phyloP scores from a whole-genome alignment of 176 grass and related monocot genomes.

The Eragrostis curvula region DNA sequence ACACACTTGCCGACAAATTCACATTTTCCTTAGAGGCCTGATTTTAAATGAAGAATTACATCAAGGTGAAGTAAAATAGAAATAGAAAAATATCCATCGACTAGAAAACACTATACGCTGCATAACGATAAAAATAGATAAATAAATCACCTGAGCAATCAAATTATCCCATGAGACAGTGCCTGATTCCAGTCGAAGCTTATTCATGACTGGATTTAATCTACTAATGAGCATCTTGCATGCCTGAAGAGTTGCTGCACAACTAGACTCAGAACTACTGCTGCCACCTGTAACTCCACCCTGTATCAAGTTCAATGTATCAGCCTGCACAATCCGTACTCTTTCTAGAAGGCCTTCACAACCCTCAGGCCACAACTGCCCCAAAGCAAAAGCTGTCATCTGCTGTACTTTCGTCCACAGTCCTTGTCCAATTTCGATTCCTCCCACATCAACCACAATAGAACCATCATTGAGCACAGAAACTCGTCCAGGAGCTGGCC shows the following conservation, averaged over 20 bases:
- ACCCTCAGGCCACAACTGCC: constrained; percentile 57
- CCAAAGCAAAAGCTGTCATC: constrained; percentile 52
- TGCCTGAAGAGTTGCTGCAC: constrained; percentile 62
- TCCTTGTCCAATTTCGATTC: constrained; percentile 77
- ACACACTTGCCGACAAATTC: constrained; percentile 61
- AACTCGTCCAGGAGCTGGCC: constrained; percentile 60
- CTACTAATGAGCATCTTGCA: constrained; percentile 59
- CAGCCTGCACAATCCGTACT: constrained; percentile 67
- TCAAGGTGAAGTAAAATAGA: not conserved
- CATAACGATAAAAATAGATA: not conserved
- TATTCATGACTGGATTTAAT: constrained; percentile 63
- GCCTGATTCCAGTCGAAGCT: constrained; percentile 35
- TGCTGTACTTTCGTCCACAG: constrained; percentile 91
- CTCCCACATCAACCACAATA: constrained; percentile 76
- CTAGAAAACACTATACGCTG: not conserved
- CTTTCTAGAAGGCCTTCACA: constrained; percentile 62
- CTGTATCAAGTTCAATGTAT: constrained; percentile 74
- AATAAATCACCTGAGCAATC: constrained; percentile 53
- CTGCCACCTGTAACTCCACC: constrained; percentile 64
- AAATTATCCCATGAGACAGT: constrained; percentile 64
- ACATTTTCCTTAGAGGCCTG: constrained; percentile 56
- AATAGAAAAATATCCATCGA: not conserved
- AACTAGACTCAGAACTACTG: constrained; percentile 70
- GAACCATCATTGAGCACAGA: constrained; percentile 78
- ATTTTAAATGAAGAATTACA: not conserved